Percentiles rank a stretch among this genome's conserved stretches.
These are phyloP conservation scores for Fusarium camptoceras DNA, from an alignment of 2,329 filamentous ascomycete species.

Conservation along the genomic window DNA sequence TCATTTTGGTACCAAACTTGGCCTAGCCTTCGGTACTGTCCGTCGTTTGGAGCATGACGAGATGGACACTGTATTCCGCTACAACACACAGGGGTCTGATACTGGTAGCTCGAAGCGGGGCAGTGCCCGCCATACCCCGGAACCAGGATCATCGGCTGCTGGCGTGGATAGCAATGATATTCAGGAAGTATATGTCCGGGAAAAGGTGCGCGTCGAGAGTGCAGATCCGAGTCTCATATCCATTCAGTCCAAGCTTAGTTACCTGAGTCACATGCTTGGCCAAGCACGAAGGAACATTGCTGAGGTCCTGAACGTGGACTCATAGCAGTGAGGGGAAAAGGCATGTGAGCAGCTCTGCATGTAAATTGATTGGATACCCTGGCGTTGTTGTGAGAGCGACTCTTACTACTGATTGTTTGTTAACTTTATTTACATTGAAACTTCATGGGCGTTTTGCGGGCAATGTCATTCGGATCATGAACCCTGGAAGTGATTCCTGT, in stretches of 20 bases:
- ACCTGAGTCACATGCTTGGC: slow-evolving; percentile 78
- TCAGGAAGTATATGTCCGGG: slow-evolving; percentile 82
- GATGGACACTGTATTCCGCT: slow-evolving; percentile 80
- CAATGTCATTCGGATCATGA: slow-evolving; percentile 2
- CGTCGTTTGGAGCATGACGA: slow-evolving; percentile 81
- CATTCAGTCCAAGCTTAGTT: slow-evolving; percentile 83
- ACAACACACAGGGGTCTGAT: slow-evolving; percentile 53
- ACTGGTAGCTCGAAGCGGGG: slow-evolving; percentile 43
- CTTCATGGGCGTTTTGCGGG: background rate
- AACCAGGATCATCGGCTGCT: slow-evolving; percentile 36
- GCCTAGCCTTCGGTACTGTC: slow-evolving; percentile 74
- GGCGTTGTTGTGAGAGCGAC: slow-evolving; percentile 30
- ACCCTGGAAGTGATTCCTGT: slow-evolving; percentile 1
- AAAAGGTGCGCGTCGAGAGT: slow-evolving; percentile 90
- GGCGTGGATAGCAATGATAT: slow-evolving; percentile 41
- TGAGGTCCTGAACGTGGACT: slow-evolving; percentile 77
- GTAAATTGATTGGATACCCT: slow-evolving; percentile 47
- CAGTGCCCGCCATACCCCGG: slow-evolving; percentile 43
- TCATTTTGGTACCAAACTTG: slow-evolving; percentile 74
- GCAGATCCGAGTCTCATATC: slow-evolving; percentile 89
- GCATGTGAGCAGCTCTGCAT: slow-evolving; percentile 29
- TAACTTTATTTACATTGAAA: background rate
- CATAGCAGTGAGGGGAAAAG: slow-evolving; percentile 38
- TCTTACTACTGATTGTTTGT: slow-evolving; percentile 5
- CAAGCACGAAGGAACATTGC: slow-evolving; percentile 78